Evolutionary conservation across 1,284 basidiomycete genomes (phyloP), one percentile per base, ranked within the genome.

Genomic region (Coniophora puteana): DNA sequence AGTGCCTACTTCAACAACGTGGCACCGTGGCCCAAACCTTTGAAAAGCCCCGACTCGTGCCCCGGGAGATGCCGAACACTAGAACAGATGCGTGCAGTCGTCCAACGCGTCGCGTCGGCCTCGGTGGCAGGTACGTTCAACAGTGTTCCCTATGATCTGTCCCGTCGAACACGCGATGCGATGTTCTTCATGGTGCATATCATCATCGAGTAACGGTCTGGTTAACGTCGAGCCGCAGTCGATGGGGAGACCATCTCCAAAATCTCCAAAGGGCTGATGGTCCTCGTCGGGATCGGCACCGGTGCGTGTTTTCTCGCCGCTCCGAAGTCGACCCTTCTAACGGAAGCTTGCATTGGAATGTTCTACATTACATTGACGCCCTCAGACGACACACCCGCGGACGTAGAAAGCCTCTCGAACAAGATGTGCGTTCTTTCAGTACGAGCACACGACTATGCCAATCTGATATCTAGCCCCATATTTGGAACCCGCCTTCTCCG

Each of bases 241-340:
- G 77, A 89, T 50, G 73, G 69, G 45, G 71, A 80, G 49, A 65
- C 78, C 18, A 79, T 95, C 46, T 90, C 90, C 6, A 75, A 78
- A 23, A 94, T 94, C 49, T 83, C 83, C 10, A 72, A 72, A 50
- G 93, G 92, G 1, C 68, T 95, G 14, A 84, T 94, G 77, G 84
- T 93, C 22, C 77, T 95, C 13, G 79, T 95, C 28, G 93, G 92
- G 22, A 87, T 95, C 49, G 88, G 86, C 35, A 71, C 70, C 63
- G 87, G 90, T 89, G 66, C 58, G 72, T 55, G 25, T 31, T 26
- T 38, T 13, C 42, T 20, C 30, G 17, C 31, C 17, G 5, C 14
- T 32, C 25, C 25, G 23, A 45, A 21, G 29, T 36, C 33, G 14
- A 23, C 28, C 43, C 37, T 27, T 21, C 25, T 36, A 38, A 46